Percentiles rank a stretch among this genome's conserved stretches.
Evolutionary conservation across 2,329 filamentous ascomycete genomes (phyloP).

Genomic region (Fusarium veterinarium): DNA sequence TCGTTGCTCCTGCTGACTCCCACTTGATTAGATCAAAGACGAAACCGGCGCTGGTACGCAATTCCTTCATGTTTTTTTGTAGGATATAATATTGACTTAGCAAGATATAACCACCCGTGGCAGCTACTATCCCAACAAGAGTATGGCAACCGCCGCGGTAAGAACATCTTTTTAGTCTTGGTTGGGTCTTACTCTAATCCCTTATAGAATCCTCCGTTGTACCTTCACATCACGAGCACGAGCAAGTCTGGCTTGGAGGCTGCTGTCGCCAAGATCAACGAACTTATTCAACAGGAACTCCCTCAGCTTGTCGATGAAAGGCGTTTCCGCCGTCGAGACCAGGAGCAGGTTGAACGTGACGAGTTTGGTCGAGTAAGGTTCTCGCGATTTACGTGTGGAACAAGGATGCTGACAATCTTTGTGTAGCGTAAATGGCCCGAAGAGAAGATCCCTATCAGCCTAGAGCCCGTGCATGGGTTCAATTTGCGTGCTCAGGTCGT

Average conservation of each 20-base stretch:
- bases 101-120: constrained; percentile 98
- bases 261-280: constrained; percentile 88
- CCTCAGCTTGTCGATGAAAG: constrained; percentile 95
- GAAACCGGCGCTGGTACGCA: constrained; percentile 99
- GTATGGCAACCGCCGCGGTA: constrained; percentile 93
- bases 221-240: constrained; percentile 94
- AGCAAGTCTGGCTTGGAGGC: constrained; percentile 91
- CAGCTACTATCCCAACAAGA: constrained; percentile 97
- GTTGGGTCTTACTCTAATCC: background rate
- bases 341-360: constrained; percentile 85
- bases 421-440: constrained; percentile 96
- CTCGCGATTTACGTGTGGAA: background rate
- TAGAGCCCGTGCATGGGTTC: constrained; percentile 93
- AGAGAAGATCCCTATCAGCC: constrained; percentile 89
- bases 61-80: constrained; percentile 51
- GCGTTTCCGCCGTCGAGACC: constrained; percentile 86
- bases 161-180: constrained; percentile 52
- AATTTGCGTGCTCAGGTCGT: constrained; percentile 97
- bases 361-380: constrained; percentile 84
- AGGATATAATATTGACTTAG: constrained; percentile 68
- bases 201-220: constrained; percentile 86
- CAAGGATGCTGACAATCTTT: constrained; percentile 23
- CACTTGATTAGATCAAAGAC: constrained; percentile 98
- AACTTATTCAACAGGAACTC: constrained; percentile 95
- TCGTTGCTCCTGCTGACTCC: constrained; percentile 95